Conservation (phyloP, 306 rosid genomes). For the Quercus mongolica region DNA sequence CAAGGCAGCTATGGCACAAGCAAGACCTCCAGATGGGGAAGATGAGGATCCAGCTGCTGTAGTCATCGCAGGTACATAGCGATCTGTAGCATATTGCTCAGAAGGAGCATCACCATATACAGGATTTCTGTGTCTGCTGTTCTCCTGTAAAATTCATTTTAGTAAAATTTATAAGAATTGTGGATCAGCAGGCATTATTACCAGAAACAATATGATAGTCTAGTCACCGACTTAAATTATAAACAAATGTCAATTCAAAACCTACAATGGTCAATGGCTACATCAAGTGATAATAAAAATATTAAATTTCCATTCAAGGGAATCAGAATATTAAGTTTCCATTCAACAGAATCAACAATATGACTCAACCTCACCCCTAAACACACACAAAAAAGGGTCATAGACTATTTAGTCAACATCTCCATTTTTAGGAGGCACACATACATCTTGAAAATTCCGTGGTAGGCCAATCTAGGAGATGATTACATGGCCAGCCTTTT, state of each 20-base stretch:
- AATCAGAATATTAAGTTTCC: background rate
- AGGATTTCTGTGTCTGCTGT: conserved; percentile 58
- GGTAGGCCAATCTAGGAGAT: background rate
- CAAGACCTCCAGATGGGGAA: conserved; percentile 93
- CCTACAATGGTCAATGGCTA: background rate
- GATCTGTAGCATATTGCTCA: conserved; percentile 41
- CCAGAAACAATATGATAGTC: background rate
- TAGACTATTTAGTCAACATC: too few relatives aligned
- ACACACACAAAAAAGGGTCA: too few relatives aligned
- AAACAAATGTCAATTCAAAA: background rate
- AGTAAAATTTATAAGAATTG: conserved; percentile 15
- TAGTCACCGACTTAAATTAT: background rate
- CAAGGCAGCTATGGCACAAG: conserved; percentile 95
- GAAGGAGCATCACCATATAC: conserved; percentile 42
- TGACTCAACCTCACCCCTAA: too few relatives aligned
- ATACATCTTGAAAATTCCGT: too few relatives aligned
- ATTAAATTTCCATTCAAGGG: background rate
- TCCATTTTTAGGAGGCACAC: too few relatives aligned
- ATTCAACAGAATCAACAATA: background rate
- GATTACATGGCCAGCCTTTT: background rate
- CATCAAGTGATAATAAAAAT: background rate
- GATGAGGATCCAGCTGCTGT: conserved; percentile 64
- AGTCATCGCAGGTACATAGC: conserved; percentile 36
- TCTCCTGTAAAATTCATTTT: conserved; percentile 52
- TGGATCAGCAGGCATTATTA: background rate